Evolutionary conservation across 306 rosid genomes (phyloP).

Genomic region (Glycine soja): DNA sequence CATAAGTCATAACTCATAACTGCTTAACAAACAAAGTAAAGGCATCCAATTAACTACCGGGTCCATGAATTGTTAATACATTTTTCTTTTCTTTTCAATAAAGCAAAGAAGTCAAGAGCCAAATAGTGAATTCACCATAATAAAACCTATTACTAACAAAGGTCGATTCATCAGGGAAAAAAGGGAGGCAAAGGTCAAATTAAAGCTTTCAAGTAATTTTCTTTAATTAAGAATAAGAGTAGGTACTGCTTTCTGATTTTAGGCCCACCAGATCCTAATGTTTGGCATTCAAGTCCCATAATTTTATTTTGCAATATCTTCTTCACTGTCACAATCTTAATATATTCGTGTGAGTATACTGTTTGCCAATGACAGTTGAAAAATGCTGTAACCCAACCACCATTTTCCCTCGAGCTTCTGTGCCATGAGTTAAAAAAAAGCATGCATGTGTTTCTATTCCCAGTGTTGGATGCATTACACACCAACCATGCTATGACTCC

Average conservation of each 20-base stretch:
- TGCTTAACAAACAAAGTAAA: background rate
- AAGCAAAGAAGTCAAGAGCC: too few relatives aligned
- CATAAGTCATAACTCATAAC: background rate
- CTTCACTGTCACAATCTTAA: constrained; percentile 36
- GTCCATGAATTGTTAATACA: background rate
- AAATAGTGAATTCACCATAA: too few relatives aligned
- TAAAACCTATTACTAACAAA: too few relatives aligned
- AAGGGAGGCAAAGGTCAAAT: background rate
- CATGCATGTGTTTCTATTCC: constrained; percentile 23
- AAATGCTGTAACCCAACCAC: background rate
- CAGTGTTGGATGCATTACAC: background rate
- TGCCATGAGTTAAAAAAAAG: too few relatives aligned
- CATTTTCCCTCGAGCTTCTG: too few relatives aligned
- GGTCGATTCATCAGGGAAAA: too few relatives aligned
- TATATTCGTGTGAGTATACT: background rate
- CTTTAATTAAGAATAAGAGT: background rate
- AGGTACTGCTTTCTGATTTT: background rate
- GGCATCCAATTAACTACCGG: background rate
- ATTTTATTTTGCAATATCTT: constrained; percentile 20
- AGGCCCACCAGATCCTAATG: constrained; percentile 9
- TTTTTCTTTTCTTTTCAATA: background rate
- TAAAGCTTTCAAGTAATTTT: background rate
- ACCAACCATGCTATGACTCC: constrained; percentile 20
- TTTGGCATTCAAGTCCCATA: background rate
- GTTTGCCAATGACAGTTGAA: constrained; percentile 32